Evolutionary conservation across 192 early-diverging fungal species (phyloP), one percentile per base, ranked within the genome.

Genomic region (Podila verticillata): DNA sequence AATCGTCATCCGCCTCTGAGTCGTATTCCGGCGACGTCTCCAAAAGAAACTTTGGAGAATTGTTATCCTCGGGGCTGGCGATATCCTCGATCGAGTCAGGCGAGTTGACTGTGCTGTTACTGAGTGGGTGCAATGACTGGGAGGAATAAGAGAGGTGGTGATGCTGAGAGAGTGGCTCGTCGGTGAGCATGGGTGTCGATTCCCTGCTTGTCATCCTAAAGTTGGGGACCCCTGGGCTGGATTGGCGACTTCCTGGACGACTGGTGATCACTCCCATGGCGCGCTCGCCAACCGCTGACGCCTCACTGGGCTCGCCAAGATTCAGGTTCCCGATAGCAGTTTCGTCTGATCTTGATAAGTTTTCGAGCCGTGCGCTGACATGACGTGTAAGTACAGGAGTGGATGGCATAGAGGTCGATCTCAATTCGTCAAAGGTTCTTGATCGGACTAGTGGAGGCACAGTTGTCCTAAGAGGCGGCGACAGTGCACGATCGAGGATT

Each of bases 191-290:
- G 7, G 36, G 22, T 10, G 61, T 32, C n/a, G 31, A 10, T 35
- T 26, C 22, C 5, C 61, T 19, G 36, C 22, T 32, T 32, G 2
- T 22, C 26, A 32, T 22, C 44, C 61, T 24, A 8, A 34, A 44
- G 39, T 44, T 35, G 5, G 19, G 22, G 17, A 35, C 3, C 9
- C 20, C 74, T 17, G 74, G 74, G n/a, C 74, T 75, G n/a, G 74
- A 48, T 29, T 75, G 74, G 22, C 74, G 62, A 32, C 63, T 70
- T 19, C 57, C 68, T 6, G 74, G 74, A 32, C 58, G 63, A 54
- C 68, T 80, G 10, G 77, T 80, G 13, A 80, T 72, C 12, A 80
- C 77, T 10, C 77, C 77, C 77, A 80, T 80, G 0, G 65, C 65
- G 15, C 77, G 48, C n/a, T 80, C 77, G 31, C 65, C 77, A 0